Base-by-base conservation (phyloP, 805 yeast genomes). In the Starmerella vitae region DNA sequence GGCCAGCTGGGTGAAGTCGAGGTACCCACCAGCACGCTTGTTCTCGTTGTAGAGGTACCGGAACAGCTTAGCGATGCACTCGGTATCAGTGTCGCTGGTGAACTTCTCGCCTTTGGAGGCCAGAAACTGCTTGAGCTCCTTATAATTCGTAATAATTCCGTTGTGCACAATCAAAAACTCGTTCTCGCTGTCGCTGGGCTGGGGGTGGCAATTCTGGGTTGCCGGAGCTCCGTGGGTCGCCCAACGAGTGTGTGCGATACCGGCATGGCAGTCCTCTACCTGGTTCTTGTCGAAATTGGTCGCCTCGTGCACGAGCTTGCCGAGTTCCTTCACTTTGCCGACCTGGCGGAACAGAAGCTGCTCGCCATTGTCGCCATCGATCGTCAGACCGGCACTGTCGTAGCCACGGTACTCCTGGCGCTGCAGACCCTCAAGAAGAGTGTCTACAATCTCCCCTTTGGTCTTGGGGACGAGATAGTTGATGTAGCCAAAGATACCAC, bases 241-340 rank as follows among this genome's bases (percentile, higher is more conserved):
- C 99, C 99, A 91, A 68, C 99, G 81, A 12, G 99, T 91, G 64
- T 91, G 99, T 19, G 98, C 97, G 60, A 91, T 91, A 58, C 94
- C 98, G 44, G 77, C 85, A 58, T 91, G 98, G 59, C 78, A 74
- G 52, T 73, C 77, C 57, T 83, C 85, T 17, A 73, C 68, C 44
- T 72, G 75, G 34, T 47, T 42, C 21, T 68, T 61, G 51, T 78
- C 68, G 43, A 48, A 41, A 42, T 76, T 70, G 33, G 71, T 59
- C 18, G 59, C 49, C 35, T 56, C 55, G 34, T 57, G 58, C 36
- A 63, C 54, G 49, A 82, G 74, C 62, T 77, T 76, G 58, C 71
- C 78, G 58, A 91, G 75, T 42, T 75, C 78, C 49, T 72, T 72
- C 51, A 91, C 99, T 63, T 91, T 93, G 56, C 98, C 98, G 44